Conservation (phyloP, 2,329 filamentous ascomycete genomes). For the Colletotrichum magnum region DNA sequence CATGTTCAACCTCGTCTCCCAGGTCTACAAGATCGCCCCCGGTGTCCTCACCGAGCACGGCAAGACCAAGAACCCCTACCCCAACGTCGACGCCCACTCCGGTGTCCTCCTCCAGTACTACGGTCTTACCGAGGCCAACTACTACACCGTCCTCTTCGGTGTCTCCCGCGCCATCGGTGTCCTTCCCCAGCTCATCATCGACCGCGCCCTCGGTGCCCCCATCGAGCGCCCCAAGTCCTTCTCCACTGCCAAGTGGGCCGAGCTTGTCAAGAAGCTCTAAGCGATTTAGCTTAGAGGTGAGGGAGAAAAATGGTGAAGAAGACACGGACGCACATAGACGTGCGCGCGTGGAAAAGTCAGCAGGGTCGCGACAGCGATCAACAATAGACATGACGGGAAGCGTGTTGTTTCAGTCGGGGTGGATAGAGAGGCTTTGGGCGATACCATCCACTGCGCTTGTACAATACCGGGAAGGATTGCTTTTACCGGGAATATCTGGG, state of each 20-base stretch:
- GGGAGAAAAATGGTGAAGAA: slow-evolving; percentile 17
- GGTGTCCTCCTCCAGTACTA: slow-evolving; percentile 99
- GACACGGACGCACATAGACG: slow-evolving; percentile 17
- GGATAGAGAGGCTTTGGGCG: slow-evolving; percentile 41
- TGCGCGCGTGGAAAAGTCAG: slow-evolving; percentile 33
- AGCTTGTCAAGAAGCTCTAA: slow-evolving; percentile 95
- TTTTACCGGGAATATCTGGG: slow-evolving; percentile 42
- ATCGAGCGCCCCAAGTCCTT: slow-evolving; percentile 99
- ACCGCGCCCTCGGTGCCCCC: slow-evolving; percentile 95
- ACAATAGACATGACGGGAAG: slow-evolving; percentile 39
- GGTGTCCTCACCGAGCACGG: slow-evolving; percentile 98
- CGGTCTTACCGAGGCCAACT: slow-evolving; percentile 98
- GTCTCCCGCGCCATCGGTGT: slow-evolving; percentile 98
- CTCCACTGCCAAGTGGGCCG: slow-evolving; percentile 96
- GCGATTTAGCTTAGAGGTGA: slow-evolving; percentile 39
- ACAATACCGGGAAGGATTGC: slow-evolving; percentile 41
- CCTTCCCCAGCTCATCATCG: slow-evolving; percentile 98
- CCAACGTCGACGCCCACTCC: slow-evolving; percentile 98
- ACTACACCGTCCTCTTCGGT: slow-evolving; percentile 99
- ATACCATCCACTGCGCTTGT: slow-evolving; percentile 43
- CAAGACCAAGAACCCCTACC: slow-evolving; percentile 99
- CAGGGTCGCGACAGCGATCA: slow-evolving; percentile 38
- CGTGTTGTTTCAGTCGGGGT: slow-evolving; percentile 43
- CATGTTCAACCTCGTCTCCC: slow-evolving; percentile 99
- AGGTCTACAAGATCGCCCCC: slow-evolving; percentile 99